Evolutionary conservation across 2,329 filamentous ascomycete genomes (phyloP).

Genomic region (Penicillium sp.): DNA sequence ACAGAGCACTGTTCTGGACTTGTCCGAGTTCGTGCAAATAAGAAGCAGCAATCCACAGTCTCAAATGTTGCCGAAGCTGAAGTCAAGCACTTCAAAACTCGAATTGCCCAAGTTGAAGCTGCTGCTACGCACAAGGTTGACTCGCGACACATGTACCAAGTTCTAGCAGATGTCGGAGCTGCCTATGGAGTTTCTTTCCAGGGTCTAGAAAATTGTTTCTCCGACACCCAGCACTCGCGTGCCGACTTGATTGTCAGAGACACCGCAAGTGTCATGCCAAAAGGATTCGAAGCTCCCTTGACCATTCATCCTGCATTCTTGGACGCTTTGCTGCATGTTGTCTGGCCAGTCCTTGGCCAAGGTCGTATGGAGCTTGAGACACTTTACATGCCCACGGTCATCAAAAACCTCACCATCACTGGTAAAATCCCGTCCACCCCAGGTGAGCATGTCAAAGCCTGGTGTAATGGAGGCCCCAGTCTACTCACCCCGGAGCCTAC

Average conservation of each 20-base stretch:
- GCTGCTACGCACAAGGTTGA: slow-evolving; percentile 29
- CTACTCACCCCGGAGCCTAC: slow-evolving; percentile 18
- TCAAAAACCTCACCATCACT: slow-evolving; percentile 28
- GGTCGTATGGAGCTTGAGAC: slow-evolving; percentile 30
- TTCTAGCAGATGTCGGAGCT: slow-evolving; percentile 48
- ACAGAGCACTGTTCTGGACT: slow-evolving; percentile 28
- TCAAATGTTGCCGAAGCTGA: slow-evolving; percentile 15
- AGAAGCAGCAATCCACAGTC: slow-evolving; percentile 19
- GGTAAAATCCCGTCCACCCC: slow-evolving; percentile 13
- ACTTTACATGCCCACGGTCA: slow-evolving; percentile 36
- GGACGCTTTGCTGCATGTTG: slow-evolving; percentile 37
- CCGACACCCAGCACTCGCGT: slow-evolving; percentile 29
- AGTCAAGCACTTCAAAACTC: slow-evolving; percentile 9
- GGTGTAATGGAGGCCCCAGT: slow-evolving; percentile 23
- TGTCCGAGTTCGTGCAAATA: slow-evolving; percentile 23
- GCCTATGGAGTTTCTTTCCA: slow-evolving; percentile 54
- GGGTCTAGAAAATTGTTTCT: slow-evolving; percentile 48
- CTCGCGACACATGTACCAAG: slow-evolving; percentile 46
- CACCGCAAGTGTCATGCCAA: slow-evolving; percentile 48
- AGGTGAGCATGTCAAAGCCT: slow-evolving; percentile 22
- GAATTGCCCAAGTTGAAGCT: slow-evolving; percentile 11
- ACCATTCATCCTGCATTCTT: slow-evolving; percentile 50
- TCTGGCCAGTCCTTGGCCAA: slow-evolving; percentile 36
- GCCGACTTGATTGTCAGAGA: slow-evolving; percentile 44
- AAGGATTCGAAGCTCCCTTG: slow-evolving; percentile 44